A percentile compares a stretch with the other conserved stretches of the same genome.
phyloP scores from a whole-genome alignment of 2,329 filamentous ascomycete genomes.

The Talaromyces islandicus region DNA sequence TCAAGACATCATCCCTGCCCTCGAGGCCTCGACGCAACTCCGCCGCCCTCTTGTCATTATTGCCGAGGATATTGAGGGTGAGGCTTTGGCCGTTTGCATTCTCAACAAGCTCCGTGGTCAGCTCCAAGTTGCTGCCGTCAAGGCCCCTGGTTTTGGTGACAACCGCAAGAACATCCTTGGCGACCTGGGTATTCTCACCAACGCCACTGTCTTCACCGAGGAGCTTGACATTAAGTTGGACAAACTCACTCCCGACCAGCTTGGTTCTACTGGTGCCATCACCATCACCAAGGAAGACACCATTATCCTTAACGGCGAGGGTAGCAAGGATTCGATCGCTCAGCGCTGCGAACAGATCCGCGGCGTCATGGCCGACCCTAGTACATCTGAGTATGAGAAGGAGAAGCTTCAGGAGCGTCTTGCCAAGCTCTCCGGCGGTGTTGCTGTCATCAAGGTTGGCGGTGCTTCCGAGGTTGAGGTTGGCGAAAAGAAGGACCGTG shows the following conservation, averaged over 20 bases:
- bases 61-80: slow-evolving; percentile 97
- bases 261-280: slow-evolving; percentile 94
- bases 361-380: slow-evolving; percentile 87
- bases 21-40: slow-evolving; percentile 92
- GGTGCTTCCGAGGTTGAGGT: slow-evolving; percentile 98
- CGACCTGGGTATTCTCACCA: slow-evolving; percentile 91
- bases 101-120: slow-evolving; percentile 99
- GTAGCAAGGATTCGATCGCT: slow-evolving; percentile 84
- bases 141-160: slow-evolving; percentile 98
- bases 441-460: slow-evolving; percentile 98
- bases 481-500: slow-evolving; percentile 99
- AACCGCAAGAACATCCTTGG: slow-evolving; percentile 99
- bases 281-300: slow-evolving; percentile 99
- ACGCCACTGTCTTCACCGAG: slow-evolving; percentile 94
- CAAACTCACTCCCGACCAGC: slow-evolving; percentile 92
- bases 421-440: slow-evolving; percentile 96
- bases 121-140: slow-evolving; percentile 96
- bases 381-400: slow-evolving; percentile 98
- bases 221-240: slow-evolving; percentile 99
- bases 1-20: slow-evolving; percentile 96
- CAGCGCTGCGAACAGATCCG: slow-evolving; percentile 99
- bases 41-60: slow-evolving; percentile 97
- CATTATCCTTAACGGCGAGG: slow-evolving; percentile 95
- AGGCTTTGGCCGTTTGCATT: slow-evolving; percentile 97
- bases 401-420: slow-evolving; percentile 99